Conservation (phyloP, 2,329 filamentous ascomycete genomes). For the Diaporthe sp. region DNA sequence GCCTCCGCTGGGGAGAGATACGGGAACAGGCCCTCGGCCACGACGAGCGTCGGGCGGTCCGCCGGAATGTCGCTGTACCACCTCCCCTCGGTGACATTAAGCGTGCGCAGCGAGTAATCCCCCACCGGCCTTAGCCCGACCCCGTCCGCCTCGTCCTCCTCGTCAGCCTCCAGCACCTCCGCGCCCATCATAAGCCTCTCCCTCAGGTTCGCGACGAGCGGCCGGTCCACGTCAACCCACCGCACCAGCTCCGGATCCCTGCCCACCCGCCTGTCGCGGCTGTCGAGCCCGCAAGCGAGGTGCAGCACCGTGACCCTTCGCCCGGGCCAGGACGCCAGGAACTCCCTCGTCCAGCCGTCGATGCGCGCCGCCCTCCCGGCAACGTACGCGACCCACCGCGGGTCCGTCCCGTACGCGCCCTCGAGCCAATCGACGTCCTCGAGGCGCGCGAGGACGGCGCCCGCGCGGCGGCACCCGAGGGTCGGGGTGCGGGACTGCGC, state of each 20-base stretch:
- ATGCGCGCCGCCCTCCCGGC: conserved; percentile 27
- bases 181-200: conserved; percentile 5
- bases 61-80: conserved; percentile 33
- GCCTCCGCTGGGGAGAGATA: conserved; percentile 28
- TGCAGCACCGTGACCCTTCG: conserved; percentile 38
- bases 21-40: conserved; percentile 32
- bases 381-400: conserved; percentile 33
- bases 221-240: conserved; percentile 40
- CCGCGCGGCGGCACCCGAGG: conserved; percentile 22
- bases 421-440: conserved; percentile 7
- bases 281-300: conserved; percentile 40
- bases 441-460: conserved; percentile 13
- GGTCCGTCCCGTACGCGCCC: conserved; percentile 15
- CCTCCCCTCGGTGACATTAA: conserved; percentile 29
- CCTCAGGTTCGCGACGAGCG: conserved; percentile 37
- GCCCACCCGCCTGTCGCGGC: conserved; percentile 21
- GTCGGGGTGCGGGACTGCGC: background rate
- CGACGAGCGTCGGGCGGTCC: conserved; percentile 37
- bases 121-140: background rate
- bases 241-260: conserved; percentile 26
- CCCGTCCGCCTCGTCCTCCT: background rate
- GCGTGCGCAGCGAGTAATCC: conserved; percentile 31
- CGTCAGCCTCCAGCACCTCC: background rate
- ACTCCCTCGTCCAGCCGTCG: conserved; percentile 36
- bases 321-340: conserved; percentile 6